Conservation (phyloP, 148 eudicot species). For the Vaccinium corymbosum region DNA sequence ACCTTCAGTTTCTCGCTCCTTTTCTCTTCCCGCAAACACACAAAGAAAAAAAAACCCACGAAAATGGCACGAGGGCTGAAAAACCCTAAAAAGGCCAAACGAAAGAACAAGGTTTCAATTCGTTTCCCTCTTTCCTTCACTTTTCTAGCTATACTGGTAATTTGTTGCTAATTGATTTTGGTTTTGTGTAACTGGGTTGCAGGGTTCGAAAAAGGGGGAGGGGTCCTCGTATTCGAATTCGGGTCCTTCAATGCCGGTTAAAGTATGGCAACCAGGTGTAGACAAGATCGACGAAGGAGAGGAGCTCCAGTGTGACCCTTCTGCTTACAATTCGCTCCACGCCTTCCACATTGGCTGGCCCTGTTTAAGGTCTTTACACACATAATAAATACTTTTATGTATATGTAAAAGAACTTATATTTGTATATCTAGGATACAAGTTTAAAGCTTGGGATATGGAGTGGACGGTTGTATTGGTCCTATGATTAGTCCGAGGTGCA, state of each 20-base stretch:
- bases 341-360: slow-evolving; percentile 96
- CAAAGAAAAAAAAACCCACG: neutral
- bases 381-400: neutral
- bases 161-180: neutral
- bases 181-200: neutral
- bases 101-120: slow-evolving; percentile 52
- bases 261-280: slow-evolving; percentile 93
- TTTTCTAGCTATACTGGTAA: neutral
- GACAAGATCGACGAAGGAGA: slow-evolving; percentile 81
- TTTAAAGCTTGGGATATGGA: neutral
- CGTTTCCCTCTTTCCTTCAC: neutral
- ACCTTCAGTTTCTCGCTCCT: slow-evolving; percentile 5
- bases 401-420: neutral
- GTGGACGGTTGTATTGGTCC: too few species aligned
- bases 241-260: slow-evolving; percentile 40
- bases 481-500: too few species aligned
- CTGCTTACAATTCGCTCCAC: slow-evolving; percentile 89
- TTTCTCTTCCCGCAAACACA: neutral
- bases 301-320: slow-evolving; percentile 86
- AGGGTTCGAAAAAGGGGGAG: slow-evolving; percentile 58
- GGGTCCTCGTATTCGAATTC: slow-evolving; percentile 44
- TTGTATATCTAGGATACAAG: neutral
- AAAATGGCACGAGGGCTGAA: slow-evolving; percentile 72
- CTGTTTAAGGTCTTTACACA: slow-evolving; percentile 59
- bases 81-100: slow-evolving; percentile 60